These are phyloP conservation scores for apple (Malus domestica) DNA, from an alignment of 306 rosid species.

Conservation along the genomic window ASM211411v1 NC_041794.1:31076501-31077000, in stretches of 20 bases:
- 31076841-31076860: not conserved
- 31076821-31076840: not conserved
- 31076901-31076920: not conserved
- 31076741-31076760: not conserved
- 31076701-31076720: rapidly evolving
- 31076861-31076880: not conserved
- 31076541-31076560: too few relatives aligned
- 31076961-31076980: not conserved
- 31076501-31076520: too few relatives aligned
- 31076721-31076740: not conserved
- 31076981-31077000: not conserved
- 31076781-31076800: not conserved
- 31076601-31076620: too few relatives aligned
- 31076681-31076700: too few relatives aligned
- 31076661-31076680: not conserved
- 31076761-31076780: not conserved
- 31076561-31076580: too few relatives aligned
- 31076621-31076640: too few relatives aligned
- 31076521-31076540: too few relatives aligned
- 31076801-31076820: not conserved
- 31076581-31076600: too few relatives aligned
- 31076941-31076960: not conserved
- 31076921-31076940: not conserved
- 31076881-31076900: not conserved
- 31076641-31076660: too few relatives aligned